A percentile compares a stretch with the other conserved stretches of the same genome.
These are phyloP conservation scores for Danielia oregonensis DNA, from an alignment of 805 yeast species.

Conservation along the genomic window DNA sequence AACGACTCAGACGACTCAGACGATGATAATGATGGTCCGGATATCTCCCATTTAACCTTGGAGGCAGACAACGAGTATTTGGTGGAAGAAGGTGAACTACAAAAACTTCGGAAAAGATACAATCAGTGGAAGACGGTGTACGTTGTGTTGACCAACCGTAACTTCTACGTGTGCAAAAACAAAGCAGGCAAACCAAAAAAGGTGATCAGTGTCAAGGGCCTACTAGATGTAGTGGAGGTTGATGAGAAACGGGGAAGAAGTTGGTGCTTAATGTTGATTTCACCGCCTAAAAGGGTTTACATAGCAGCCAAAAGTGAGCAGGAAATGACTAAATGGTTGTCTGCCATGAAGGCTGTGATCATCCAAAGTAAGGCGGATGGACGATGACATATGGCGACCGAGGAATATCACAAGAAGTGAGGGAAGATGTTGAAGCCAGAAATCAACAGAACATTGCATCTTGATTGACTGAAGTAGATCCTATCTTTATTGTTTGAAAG, in stretches of 20 bases:
- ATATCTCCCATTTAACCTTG: conserved; percentile 1
- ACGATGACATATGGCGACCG: conserved; percentile 5
- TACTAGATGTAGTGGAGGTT: conserved; percentile 48
- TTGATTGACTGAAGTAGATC: no score
- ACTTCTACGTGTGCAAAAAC: conserved; percentile 39
- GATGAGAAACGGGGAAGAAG: conserved; percentile 42
- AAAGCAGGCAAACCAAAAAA: conserved; percentile 21
- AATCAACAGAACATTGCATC: no score
- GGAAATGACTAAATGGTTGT: conserved; percentile 47
- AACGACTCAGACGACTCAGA: conserved; percentile 3
- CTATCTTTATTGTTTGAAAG: no score
- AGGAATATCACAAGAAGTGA: conserved; percentile 8
- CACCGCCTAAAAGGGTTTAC: conserved; percentile 41
- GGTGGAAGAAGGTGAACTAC: conserved; percentile 40
- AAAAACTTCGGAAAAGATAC: conserved; percentile 38
- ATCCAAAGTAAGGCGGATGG: conserved; percentile 14
- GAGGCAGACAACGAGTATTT: conserved; percentile 13
- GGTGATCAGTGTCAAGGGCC: conserved; percentile 24
- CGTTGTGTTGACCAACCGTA: conserved; percentile 39
- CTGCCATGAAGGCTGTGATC: conserved; percentile 37
- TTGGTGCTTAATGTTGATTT: conserved; percentile 47
- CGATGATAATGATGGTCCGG: conserved; percentile 8
- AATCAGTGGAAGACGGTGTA: conserved; percentile 48
- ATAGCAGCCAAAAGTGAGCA: conserved; percentile 44
- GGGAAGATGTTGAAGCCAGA: no score